These are phyloP conservation scores for Trapa bicornis DNA, from an alignment of 345 rosid species.

Conservation along the genomic window DNA sequence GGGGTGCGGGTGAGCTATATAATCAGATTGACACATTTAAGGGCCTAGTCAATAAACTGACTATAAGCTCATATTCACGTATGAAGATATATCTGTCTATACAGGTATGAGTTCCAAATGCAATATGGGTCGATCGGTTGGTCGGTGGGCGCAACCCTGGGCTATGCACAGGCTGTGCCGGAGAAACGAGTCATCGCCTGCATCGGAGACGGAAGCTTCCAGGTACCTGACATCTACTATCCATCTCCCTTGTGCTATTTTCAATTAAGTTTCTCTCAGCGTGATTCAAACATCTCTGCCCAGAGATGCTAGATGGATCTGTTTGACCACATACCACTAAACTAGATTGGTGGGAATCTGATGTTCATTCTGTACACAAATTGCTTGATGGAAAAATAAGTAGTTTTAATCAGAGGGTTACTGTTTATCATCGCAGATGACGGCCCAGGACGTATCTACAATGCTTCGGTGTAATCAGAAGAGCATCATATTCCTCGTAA, in stretches of 20 bases:
- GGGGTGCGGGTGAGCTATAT: constrained; percentile 35
- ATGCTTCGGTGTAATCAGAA: constrained; percentile 44
- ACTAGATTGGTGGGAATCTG: no score
- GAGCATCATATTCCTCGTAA: constrained; percentile 45
- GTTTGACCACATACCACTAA: no score
- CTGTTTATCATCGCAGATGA: constrained; percentile 17
- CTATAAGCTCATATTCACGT: no score
- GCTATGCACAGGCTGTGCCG: constrained; percentile 38
- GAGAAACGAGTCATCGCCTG: constrained; percentile 10
- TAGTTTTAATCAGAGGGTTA: neutral
- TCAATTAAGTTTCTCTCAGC: no score
- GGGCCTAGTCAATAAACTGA: no score
- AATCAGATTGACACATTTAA: neutral
- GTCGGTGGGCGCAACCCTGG: constrained; percentile 56
- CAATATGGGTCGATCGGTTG: constrained; percentile 12
- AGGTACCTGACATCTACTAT: constrained; percentile 12
- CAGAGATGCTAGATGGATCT: no score
- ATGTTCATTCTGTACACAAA: no score
- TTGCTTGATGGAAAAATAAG: no score
- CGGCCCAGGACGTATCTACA: constrained; percentile 52
- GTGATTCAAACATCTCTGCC: no score
- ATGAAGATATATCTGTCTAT: neutral
- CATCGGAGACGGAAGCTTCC: constrained; percentile 58
- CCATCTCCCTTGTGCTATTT: no score
- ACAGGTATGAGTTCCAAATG: constrained; percentile 47